Evolutionary conservation across 83 land plant genomes (phyloP), one percentile per base, ranked within the genome.

Genomic region (Picea mariana): DNA sequence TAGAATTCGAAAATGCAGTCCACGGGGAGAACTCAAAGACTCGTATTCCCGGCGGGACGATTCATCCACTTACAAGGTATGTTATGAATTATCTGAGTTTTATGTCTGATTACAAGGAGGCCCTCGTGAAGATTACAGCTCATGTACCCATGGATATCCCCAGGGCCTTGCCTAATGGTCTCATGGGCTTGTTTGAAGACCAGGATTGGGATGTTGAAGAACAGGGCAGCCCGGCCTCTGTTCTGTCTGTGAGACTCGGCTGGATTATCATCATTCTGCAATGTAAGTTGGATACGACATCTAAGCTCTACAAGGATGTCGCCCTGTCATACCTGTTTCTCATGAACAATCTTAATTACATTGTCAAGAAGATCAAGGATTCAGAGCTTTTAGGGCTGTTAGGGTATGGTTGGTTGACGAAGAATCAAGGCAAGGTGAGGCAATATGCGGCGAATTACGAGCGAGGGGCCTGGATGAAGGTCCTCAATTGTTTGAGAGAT

Each of bases 321-420:
- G 84, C 91, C 2, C 26, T 91, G 6, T 87, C 96, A 13, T 86
- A 91, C 85, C 84, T 97, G 58, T 97, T 97, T 85, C 83, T 91
- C 9, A 83, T 90, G 38, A 91, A 91, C 86, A 91, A 91, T 69
- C 87, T 91, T 83, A 81, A 92, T 24, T 96, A 91, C 93, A 79
- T 96, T 47, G 87, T 91, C 62, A 81, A 71, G 47, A 94, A 94
- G 77, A 90, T 91, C 77, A 88, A 88, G 18, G 44, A 34, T 47
- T 88, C 89, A 27, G 79, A 86, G 40, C 82, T 96, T 24, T 68
- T 82, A 9, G 38, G 60, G 64, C 63, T 94, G 9, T 80, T 96
- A 24, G 98, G 98, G n/a, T 88, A 89, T 66, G 88, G 86, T 3
- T 96, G 97, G 97, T 69, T 94, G 16, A 55, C 79, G 34, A 82